Evolutionary conservation across 2,329 filamentous ascomycete species (phyloP), one percentile per base, ranked within the genome.

Genomic region (Seiridium unicorne): DNA sequence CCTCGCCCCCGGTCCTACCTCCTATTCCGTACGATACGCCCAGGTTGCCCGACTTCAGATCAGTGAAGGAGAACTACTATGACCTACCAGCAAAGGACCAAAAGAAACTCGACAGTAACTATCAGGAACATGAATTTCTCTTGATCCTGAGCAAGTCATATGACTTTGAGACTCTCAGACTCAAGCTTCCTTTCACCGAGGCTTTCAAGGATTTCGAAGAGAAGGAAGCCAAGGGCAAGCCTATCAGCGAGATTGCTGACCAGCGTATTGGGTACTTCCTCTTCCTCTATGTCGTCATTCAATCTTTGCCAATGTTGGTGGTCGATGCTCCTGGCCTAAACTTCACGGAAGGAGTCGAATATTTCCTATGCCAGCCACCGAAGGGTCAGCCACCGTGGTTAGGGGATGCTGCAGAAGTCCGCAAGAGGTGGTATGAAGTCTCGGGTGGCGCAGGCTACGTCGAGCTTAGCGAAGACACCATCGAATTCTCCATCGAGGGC

Each of bases 11-110:
- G 0, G 93, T 98, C 0, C 85, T 94, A 61, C 95, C 95, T 0
- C 92, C 94, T 0, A 87, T 98, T 59, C 94, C 95, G 0, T 98
- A 94, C 69, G 94, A 98, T 71, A 81, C 92, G 4, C 94, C 95
- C 3, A 84, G 88, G 64, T 76, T 96, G 32, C 94, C 94, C 0
- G 84, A 83, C 1, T 83, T 96, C 67, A 81, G 83, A 38, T 79
- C 85, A 1, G 81, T 92, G 18, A 81, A 89, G 59, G 82, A 85
- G 46, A 89, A 87, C 48, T 90, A 86, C 70, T 76, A 83, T 62
- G 81, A 82, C 1, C 80, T 92, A 38, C 84, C 91, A 26, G 72
- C 84, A 1, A 94, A 92, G 75, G 90, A 92, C 67, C 90, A 94
- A 70, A 78, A 82, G 40, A 92, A 91, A 70, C 84, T 91, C 58